Evolutionary conservation across 768 basidiomycete genomes (phyloP), one percentile per base, ranked within the genome.

Genomic region (Leccinellum albellum): DNA sequence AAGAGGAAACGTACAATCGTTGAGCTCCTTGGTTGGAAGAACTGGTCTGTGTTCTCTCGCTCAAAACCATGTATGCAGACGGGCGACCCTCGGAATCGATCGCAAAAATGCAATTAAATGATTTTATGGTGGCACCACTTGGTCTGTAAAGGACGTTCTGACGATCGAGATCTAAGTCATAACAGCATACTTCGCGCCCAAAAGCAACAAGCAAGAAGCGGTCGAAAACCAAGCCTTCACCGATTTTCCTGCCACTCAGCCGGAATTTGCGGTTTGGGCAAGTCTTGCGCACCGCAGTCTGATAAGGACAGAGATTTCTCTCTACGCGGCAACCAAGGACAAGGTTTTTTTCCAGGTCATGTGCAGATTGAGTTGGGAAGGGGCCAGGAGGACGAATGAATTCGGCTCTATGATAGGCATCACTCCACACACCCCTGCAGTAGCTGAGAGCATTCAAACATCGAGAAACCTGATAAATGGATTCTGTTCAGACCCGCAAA

Each of bases 341-440:
- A n/a, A n/a, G n/a, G n/a, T n/a, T n/a, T n/a, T n/a, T n/a, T n/a
- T n/a, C n/a, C n/a, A n/a, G n/a, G n/a, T n/a, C n/a, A n/a, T 21
- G 29, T 5, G 59, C 50, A 4, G 57, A 51, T 23, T 65, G 64
- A 2, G 47, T 59, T 35, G 21, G 53, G 12, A 59, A 59, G 10
- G 61, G 66, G 1, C 66, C 66, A 1, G 66, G 61, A 23, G 57
- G 63, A 23, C 46, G 45, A 48, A 65, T 20, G 17, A 65, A 55
- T 3, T 48, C 23, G 40, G 54, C 51, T 0, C 24, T 55, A 32
- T 62, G 55, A 56, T 65, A 65, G 20, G 48, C 49, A 4, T 56
- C 21, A 12, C 53, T 55, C 66, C 66, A 67, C 15, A 68, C 20
- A 3, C 44, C 35, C 49, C 51, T 63, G 32, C 4, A 21, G 24